Conservation (phyloP, 2,329 filamentous ascomycete genomes). For the Hymenoscyphus fructigenus region DNA sequence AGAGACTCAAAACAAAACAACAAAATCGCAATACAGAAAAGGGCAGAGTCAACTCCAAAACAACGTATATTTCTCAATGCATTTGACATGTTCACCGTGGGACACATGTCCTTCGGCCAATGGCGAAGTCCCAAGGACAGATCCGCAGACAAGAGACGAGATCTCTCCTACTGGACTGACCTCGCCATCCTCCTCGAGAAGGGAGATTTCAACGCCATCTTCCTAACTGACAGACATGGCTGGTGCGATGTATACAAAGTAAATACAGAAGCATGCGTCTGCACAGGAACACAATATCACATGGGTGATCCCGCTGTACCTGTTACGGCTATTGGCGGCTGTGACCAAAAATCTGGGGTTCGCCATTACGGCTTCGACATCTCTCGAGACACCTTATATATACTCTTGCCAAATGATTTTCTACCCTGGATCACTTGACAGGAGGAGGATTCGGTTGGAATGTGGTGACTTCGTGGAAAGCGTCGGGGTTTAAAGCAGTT, state of each 20-base stretch:
- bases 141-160: conserved; percentile 51
- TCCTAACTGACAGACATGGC: conserved; percentile 62
- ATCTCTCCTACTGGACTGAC: conserved; percentile 58
- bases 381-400: conserved; percentile 70
- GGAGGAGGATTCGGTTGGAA: conserved; percentile 11
- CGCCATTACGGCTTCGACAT: conserved; percentile 64
- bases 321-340: conserved; percentile 65
- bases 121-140: conserved; percentile 65
- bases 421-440: conserved; percentile 12
- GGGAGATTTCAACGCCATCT: conserved; percentile 63
- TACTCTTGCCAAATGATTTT: conserved; percentile 49
- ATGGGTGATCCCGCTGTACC: conserved; percentile 64
- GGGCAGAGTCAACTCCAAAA: not conserved
- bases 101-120: conserved; percentile 40
- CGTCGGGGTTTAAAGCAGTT: conserved; percentile 57
- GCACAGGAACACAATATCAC: conserved; percentile 65
- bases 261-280: conserved; percentile 53
- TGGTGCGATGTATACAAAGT: conserved; percentile 67
- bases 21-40: too few relatives aligned
- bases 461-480: conserved; percentile 58
- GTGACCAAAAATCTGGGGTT: conserved; percentile 64
- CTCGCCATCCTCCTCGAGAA: conserved; percentile 58
- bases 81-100: conserved; percentile 49
- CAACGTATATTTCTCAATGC: conserved; percentile 49
- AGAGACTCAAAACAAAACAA: too few relatives aligned